Evolutionary conservation across 192 early-diverging fungal genomes (phyloP).

Genomic region (Coemansia interrupta): DNA sequence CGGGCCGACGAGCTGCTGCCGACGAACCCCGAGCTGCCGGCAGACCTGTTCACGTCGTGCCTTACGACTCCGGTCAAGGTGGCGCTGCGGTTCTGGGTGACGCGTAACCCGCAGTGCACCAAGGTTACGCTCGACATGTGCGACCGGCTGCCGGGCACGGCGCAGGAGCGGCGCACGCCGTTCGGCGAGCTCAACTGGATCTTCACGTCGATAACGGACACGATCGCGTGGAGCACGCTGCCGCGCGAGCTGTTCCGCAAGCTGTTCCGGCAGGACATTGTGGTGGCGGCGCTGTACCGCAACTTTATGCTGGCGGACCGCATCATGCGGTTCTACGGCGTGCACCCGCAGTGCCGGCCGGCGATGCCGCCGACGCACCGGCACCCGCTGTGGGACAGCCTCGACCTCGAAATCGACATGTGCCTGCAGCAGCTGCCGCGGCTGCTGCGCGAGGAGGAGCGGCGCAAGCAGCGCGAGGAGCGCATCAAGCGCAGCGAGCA

Average conservation of each 20-base stretch:
- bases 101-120: slow-evolving; percentile 71
- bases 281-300: slow-evolving; percentile 89
- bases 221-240: slow-evolving; percentile 95
- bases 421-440: slow-evolving; percentile 87
- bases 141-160: slow-evolving; percentile 73
- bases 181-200: slow-evolving; percentile 99
- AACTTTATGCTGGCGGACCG: slow-evolving; percentile 95
- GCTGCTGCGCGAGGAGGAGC: slow-evolving; percentile 54
- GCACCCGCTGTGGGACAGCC: slow-evolving; percentile 93
- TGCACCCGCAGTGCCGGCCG: slow-evolving; percentile 86
- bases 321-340: slow-evolving; percentile 91
- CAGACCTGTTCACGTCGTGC: slow-evolving; percentile 95
- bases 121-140: slow-evolving; percentile 68
- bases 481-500: slow-evolving; percentile 18
- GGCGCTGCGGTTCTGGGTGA: slow-evolving; percentile 86
- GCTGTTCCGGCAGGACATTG: slow-evolving; percentile 90
- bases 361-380: slow-evolving; percentile 84
- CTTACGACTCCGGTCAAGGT: slow-evolving; percentile 94
- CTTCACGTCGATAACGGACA: slow-evolving; percentile 96
- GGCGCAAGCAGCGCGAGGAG: slow-evolving; percentile 28
- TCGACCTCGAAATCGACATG: slow-evolving; percentile 93
- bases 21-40: slow-evolving; percentile 89
- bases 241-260: slow-evolving; percentile 84
- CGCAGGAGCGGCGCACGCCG: slow-evolving; percentile 88
- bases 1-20: slow-evolving; percentile 80